Base-by-base conservation (phyloP, 108 stramenopile genomes). In the Discostella pseudostelligera region DNA sequence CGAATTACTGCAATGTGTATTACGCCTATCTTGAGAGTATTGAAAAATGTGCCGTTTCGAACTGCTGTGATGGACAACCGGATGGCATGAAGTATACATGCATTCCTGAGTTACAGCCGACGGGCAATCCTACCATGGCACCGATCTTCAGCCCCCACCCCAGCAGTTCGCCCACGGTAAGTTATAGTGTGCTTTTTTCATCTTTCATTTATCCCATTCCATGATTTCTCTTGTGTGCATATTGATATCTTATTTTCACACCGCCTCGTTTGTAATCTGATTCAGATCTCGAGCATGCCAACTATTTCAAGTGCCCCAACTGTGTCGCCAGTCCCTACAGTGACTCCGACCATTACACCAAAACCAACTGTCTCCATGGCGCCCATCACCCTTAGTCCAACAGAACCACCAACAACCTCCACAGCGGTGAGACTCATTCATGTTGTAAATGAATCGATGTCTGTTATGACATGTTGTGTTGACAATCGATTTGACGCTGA, bases 21-120 rank as follows among this genome's bases (percentile, higher is more conserved):
- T 76, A 76, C 17, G 67, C 59, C 9, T 76, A 46, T 37, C 32
- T 58, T 9, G 67, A 76, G n/a, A 35, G 50, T 1, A 54, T 61
- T 14, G 56, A 58, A 0, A 69, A 50, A 12, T 77, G 76, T 39
- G 67, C 55, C 14, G 65, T 69, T 55, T 56, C 63, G 0, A 63
- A 50, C 2, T 77, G 76, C 25, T 77, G 76, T 29, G 69, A 77
- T 20, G 32, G 36, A 1, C 16, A 37, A 7, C 47, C 50, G 39
- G 53, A 8, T 11, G 67, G 53, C 0, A 40, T 43, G 4, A 77
- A 65, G 68, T 48, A 19, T 8, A 32, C 37, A 8, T 77, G 76
- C 40, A 4, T 77, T 24, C 76, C 76, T 8, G 76, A 22, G 36
- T 28, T 77, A 49, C 45, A 56, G 49, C 76, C 75, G 12, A 76